Conservation (phyloP, 2,329 filamentous ascomycete species). For the Ophiocordyceps camponoti-rufipedis region DNA sequence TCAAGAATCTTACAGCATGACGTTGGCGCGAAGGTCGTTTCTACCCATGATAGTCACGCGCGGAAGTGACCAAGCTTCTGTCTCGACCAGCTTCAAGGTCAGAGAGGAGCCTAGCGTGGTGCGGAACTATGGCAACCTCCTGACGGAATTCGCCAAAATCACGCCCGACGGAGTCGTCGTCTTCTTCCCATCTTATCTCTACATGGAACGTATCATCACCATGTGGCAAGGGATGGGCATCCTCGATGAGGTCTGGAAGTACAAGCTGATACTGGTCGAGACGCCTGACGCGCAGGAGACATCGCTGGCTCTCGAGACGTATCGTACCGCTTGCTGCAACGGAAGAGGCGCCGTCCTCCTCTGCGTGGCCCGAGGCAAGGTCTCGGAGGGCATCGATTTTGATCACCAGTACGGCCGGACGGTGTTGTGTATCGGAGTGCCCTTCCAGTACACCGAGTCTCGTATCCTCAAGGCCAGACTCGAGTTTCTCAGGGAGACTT, state of each 20-base stretch:
- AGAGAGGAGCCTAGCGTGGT: conserved; percentile 94
- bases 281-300: conserved; percentile 96
- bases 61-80: conserved; percentile 80
- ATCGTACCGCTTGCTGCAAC: conserved; percentile 93
- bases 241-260: conserved; percentile 95
- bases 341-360: conserved; percentile 83
- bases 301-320: conserved; percentile 85
- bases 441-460: conserved; percentile 97
- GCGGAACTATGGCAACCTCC: conserved; percentile 80
- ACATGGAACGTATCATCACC: conserved; percentile 98
- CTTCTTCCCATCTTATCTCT: conserved; percentile 95
- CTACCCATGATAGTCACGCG: conserved; percentile 94
- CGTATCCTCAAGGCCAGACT: conserved; percentile 89
- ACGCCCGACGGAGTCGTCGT: conserved; percentile 97
- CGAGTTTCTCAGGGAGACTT: conserved; percentile 92
- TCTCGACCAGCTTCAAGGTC: conserved; percentile 88
- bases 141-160: conserved; percentile 89
- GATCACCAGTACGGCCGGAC: conserved; percentile 96
- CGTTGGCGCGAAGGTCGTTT: conserved; percentile 83
- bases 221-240: conserved; percentile 99
- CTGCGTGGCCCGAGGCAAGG: conserved; percentile 91
- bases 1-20: conserved; percentile 96
- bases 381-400: conserved; percentile 96
- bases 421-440: conserved; percentile 89
- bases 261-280: conserved; percentile 94